Conservation (phyloP, 257 asterid species). For the Nicotiana undulata region DNA sequence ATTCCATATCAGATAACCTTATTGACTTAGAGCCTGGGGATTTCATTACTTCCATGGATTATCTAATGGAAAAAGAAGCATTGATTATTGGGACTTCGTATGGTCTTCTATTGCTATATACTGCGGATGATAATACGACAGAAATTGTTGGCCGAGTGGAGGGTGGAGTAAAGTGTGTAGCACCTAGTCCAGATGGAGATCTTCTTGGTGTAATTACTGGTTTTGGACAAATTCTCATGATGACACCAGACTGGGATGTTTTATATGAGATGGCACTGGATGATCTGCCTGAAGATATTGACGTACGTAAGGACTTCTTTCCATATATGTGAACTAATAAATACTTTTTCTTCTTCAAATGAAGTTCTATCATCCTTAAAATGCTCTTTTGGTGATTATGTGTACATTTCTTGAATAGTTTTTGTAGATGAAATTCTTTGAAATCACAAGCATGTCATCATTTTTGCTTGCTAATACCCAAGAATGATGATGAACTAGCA, state of each 20-base stretch:
- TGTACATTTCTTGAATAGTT: background rate
- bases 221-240: conserved; percentile 75
- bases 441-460: background rate
- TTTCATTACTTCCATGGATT: conserved; percentile 68
- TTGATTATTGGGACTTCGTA: conserved; percentile 69
- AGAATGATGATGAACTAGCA: background rate
- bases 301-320: conserved; percentile 75
- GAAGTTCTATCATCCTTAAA: background rate
- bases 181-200: conserved; percentile 99
- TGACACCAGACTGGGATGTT: conserved; percentile 97
- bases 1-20: conserved; percentile 29
- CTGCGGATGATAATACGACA: conserved; percentile 47
- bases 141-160: conserved; percentile 90
- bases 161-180: conserved; percentile 90
- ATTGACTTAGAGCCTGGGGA: conserved; percentile 77
- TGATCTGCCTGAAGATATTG: conserved; percentile 67
- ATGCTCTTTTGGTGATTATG: background rate
- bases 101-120: conserved; percentile 68
- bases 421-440: background rate
- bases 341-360: background rate
- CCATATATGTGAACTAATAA: conserved; percentile 20
- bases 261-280: conserved; percentile 78
- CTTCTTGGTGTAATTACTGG: conserved; percentile 74
- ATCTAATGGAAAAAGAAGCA: conserved; percentile 93
- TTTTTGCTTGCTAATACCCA: background rate